phyloP scores from a whole-genome alignment of 169 alveolate species.

The Theileria luwenshuni region DNA sequence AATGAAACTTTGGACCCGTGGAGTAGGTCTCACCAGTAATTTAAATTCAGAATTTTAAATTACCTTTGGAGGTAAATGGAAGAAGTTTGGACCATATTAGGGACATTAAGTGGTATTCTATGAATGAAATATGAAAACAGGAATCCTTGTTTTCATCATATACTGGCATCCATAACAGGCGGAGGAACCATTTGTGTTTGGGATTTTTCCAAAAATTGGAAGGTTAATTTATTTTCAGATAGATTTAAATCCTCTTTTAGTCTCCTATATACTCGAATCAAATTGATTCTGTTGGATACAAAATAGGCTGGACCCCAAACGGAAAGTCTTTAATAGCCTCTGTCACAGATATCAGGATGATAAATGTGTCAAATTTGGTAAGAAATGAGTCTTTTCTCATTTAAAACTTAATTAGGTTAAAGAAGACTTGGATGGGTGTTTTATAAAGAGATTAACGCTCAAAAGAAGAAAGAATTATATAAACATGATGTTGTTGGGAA shows the following conservation, averaged over 20 bases:
- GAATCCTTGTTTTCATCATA: slow-evolving; percentile 1
- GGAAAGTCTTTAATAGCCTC: background rate
- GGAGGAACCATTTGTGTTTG: slow-evolving; percentile 1
- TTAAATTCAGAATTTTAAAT: background rate
- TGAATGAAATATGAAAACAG: background rate
- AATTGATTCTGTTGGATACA: background rate
- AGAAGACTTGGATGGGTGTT: slow-evolving; percentile 4
- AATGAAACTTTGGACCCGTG: slow-evolving; percentile 1
- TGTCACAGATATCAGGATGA: background rate
- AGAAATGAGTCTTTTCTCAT: background rate
- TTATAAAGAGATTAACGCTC: background rate
- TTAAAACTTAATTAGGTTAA: background rate
- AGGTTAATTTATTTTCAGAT: background rate
- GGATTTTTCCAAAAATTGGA: slow-evolving; percentile 7
- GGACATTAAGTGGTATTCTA: background rate
- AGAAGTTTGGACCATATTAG: background rate
- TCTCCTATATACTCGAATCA: slow-evolving; percentile 1
- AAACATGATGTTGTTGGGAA: slow-evolving; percentile 18
- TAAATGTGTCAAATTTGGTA: slow-evolving; percentile 10
- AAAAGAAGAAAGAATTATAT: background rate
- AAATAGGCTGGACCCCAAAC: slow-evolving; percentile 1
- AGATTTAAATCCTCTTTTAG: background rate
- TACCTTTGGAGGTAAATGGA: background rate
- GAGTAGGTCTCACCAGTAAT: background rate
- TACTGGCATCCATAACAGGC: slow-evolving; percentile 5